Base-by-base conservation (phyloP, 1,284 basidiomycete genomes). In the Phylloboletellus chloephorus region DNA sequence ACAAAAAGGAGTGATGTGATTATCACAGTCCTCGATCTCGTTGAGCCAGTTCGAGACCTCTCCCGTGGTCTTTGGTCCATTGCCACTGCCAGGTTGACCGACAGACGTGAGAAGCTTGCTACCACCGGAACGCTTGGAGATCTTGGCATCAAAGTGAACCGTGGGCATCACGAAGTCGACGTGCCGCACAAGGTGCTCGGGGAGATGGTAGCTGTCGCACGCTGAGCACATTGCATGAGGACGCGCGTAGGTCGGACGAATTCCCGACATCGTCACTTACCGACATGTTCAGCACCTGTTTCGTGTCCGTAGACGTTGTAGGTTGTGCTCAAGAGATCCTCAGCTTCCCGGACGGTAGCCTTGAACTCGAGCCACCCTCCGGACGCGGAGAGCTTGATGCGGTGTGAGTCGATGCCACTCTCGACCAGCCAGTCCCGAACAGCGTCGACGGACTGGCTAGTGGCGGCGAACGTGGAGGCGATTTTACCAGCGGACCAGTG, bases 331-430 rank as follows among this genome's bases (percentile, higher is more conserved):
- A 57, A 35, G 25, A 58, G 48, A 37, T 38, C 46, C 46, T 73
- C 73, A 11, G 62, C 67, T 33, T 75, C 69, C 20, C 52, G 57
- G 3, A 64, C 52, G 3, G 65, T 67, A 12, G 65, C 56, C 20
- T 61, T 54, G 13, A 73, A 51, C 37, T 67, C 57, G 37, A 75
- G 52, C 72, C 72, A 74, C 10, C 65, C 65, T 44, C 63, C 62
- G 53, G 56, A 65, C 11, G 44, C 21, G 6, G 53, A 61, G 37
- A 67, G 42, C 4, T 47, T 51, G 23, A 71, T 48, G 13, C 66
- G 59, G 11, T 59, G 46, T 5, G 16, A 67, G 50, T 49, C 42
- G 30, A 73, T 52, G 2, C 70, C 71, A 2, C 52, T 54, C 10
- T 51, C 50, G n/a, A 48, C 39, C 7, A 74, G 59, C 72, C 73